Conservation (phyloP, 2,329 filamentous ascomycete species). For the Cladosporium velox region DNA sequence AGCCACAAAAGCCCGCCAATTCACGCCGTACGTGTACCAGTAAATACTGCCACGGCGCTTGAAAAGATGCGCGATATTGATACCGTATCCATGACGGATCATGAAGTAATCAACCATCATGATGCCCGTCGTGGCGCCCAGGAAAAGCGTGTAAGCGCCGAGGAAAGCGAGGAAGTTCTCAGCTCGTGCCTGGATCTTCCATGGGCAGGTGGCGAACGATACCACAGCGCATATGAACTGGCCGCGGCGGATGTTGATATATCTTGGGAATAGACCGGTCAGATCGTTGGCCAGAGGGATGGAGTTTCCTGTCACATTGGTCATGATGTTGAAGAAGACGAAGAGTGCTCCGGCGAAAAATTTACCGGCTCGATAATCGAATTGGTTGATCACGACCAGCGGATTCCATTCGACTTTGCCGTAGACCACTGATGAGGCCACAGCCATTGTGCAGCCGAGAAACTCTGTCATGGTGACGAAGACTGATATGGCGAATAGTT, state of each 20-base stretch:
- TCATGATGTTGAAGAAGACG: conserved; percentile 51
- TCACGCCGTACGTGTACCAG: conserved; percentile 70
- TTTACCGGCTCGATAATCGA: conserved; percentile 42
- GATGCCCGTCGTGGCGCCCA: conserved; percentile 89
- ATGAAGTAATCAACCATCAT: conserved; percentile 85
- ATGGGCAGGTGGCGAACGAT: conserved; percentile 84
- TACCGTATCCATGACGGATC: conserved; percentile 78
- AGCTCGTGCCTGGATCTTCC: conserved; percentile 70
- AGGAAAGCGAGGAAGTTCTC: conserved; percentile 92
- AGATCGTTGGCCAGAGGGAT: conserved; percentile 58
- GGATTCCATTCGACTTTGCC: conserved; percentile 41
- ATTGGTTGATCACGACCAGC: conserved; percentile 40
- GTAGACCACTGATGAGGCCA: conserved; percentile 47
- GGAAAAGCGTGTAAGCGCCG: conserved; percentile 87
- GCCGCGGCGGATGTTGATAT: conserved; percentile 73
- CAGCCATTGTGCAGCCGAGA: conserved; percentile 55
- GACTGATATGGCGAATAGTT: conserved; percentile 59
- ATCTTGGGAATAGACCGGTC: conserved; percentile 54
- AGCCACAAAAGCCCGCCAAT: conserved; percentile 68
- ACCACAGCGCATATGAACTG: conserved; percentile 81
- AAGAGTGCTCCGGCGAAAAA: conserved; percentile 50
- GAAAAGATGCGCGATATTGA: conserved; percentile 77
- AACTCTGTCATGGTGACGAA: conserved; percentile 70
- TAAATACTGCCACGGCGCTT: conserved; percentile 68
- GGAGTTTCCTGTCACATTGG: conserved; percentile 51